Evolutionary conservation across 2,329 filamentous ascomycete genomes (phyloP), one percentile per base, ranked within the genome.

Genomic region (Neophaeococcomyces aloes): DNA sequence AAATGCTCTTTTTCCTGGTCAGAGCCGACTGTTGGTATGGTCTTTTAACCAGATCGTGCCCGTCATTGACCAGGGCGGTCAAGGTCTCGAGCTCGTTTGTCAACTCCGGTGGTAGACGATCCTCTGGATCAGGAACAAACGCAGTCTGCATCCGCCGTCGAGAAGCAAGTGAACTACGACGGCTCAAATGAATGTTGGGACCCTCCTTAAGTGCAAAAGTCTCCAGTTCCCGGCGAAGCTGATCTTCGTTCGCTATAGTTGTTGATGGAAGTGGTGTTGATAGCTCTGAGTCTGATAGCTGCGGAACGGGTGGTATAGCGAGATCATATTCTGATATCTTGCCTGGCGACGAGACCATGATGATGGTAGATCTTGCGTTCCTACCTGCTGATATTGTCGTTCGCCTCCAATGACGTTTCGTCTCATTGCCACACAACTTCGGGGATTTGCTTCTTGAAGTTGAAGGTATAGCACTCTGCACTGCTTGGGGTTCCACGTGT

Each of bases 201-300:
- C 51, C 48, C 18, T 48, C 51, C n/a, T 44, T 35, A 14, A 51
- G 33, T 7, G 42, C 47, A 19, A 48, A 47, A 23, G 19, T 50
- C 23, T 52, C 51, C 19, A 53, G 29, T 38, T 52, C 51, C 36
- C 49, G 30, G 7, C 46, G 47, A 29, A 48, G 15, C 42, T 50
- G 49, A 29, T 53, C 51, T 37, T 52, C 49, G 18, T 25, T 42
- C 5, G 51, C 46, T 14, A 23, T 14, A 18, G 39, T 29, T 10
- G 39, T 42, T 21, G 15, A 15, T 8, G 39, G 39, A 17, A 31
- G 34, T 19, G 15, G 17, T 30, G 41, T 17, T 6, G n/a, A 8
- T 21, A 33, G 23, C n/a, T 19, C 30, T 5, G 21, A 38, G n/a
- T 7, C 7, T 33, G 31, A 14, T 18, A 38, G 41, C 29, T 19